Evolutionary conservation across 176 grass and related monocot genomes (phyloP).

Genomic region (Elaeis guineensis): DNA sequence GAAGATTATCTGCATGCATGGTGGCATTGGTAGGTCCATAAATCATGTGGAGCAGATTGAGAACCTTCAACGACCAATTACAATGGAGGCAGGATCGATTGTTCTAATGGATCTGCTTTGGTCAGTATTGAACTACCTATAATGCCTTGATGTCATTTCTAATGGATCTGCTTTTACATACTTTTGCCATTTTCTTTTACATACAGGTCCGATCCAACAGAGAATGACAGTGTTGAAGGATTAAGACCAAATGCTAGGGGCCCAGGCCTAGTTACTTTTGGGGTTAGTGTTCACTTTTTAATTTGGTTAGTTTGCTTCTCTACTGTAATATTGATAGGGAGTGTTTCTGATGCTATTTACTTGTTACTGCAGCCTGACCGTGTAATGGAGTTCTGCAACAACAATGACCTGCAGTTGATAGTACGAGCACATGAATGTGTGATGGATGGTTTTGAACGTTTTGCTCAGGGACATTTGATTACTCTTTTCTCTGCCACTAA

Average conservation of each 20-base stretch:
- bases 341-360: slow-evolving; percentile 20
- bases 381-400: slow-evolving; percentile 99
- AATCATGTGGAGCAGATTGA: slow-evolving; percentile 98
- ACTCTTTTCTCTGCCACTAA: slow-evolving; percentile 99
- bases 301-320: background rate
- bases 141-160: no score
- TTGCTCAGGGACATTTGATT: slow-evolving; percentile 98
- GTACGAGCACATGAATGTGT: slow-evolving; percentile 97
- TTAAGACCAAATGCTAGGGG: slow-evolving; percentile 93
- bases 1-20: slow-evolving; percentile 99
- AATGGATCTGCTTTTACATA: no score
- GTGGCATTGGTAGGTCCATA: slow-evolving; percentile 95
- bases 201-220: slow-evolving; percentile 97
- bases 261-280: slow-evolving; percentile 98
- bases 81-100: slow-evolving; percentile 96
- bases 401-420: slow-evolving; percentile 97
- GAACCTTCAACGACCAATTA: slow-evolving; percentile 94
- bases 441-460: slow-evolving; percentile 99
- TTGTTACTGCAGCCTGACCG: slow-evolving; percentile 82
- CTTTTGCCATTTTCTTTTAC: slow-evolving; percentile 17
- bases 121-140: slow-evolving; percentile 22
- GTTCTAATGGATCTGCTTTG: slow-evolving; percentile 99
- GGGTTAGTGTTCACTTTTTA: slow-evolving; percentile 43
- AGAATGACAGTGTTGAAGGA: slow-evolving; percentile 96
- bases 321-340: background rate